phyloP scores from a whole-genome alignment of 192 early-diverging fungal species.

The Spinellus fusiger region DNA sequence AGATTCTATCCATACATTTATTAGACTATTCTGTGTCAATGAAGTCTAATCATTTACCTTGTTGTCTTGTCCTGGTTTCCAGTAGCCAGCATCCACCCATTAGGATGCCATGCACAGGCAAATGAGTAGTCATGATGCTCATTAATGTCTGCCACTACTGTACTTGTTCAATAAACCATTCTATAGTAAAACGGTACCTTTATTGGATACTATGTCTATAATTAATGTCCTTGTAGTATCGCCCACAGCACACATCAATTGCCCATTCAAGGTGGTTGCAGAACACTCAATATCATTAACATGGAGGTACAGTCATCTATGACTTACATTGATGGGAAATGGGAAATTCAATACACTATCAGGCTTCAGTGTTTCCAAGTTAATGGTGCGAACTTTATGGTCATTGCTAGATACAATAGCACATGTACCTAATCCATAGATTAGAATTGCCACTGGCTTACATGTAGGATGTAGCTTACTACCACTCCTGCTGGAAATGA shows the following conservation, averaged over 20 bases:
- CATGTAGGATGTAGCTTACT: slow-evolving; percentile 10
- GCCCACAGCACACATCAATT: slow-evolving; percentile 52
- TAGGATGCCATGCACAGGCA: slow-evolving; percentile 59
- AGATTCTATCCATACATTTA: slow-evolving; percentile 44
- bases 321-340: slow-evolving; percentile 55
- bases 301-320: neutral
- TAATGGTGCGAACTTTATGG: slow-evolving; percentile 37
- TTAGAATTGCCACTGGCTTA: neutral
- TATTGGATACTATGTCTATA: slow-evolving; percentile 39
- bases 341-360: slow-evolving; percentile 33
- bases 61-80: slow-evolving; percentile 58
- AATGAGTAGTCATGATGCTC: slow-evolving; percentile 68
- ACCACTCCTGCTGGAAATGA: slow-evolving; percentile 35
- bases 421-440: slow-evolving; percentile 19
- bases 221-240: slow-evolving; percentile 44
- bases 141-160: slow-evolving; percentile 28
- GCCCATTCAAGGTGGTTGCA: slow-evolving; percentile 43
- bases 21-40: slow-evolving; percentile 5
- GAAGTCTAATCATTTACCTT: slow-evolving; percentile 7
- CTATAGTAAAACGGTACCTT: slow-evolving; percentile 29
- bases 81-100: slow-evolving; percentile 49
- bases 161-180: slow-evolving; percentile 2
- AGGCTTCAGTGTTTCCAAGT: slow-evolving; percentile 35
- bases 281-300: slow-evolving; percentile 41
- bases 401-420: slow-evolving; percentile 59